Base-by-base conservation (phyloP, 2,329 filamentous ascomycete genomes). In the Cordyceps tenuipes region DNA sequence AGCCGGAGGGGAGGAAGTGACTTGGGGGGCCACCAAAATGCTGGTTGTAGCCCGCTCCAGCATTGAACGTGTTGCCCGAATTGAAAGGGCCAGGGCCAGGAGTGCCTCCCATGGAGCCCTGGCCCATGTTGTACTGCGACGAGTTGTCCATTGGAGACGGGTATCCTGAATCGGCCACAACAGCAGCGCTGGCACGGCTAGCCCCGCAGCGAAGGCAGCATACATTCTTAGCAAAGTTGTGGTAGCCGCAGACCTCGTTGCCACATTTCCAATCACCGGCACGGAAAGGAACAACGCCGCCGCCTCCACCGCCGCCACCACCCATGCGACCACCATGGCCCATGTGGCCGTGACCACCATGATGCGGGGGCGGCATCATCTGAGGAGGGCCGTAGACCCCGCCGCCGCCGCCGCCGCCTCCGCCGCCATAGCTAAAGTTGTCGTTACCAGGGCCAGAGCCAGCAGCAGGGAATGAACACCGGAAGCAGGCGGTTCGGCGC, bases 191-290 rank as follows among this genome's bases (percentile, higher is more conserved):
- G 63, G 93, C 93, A 68, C 94, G 90, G 73, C 91, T 95, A 57
- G 93, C 94, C 72, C 94, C 94, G 71, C 94, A 99, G 62, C 94
- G 90, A 64, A 99, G 84, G 75, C 94, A 99, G 76, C 91, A 96
- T 61, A 97, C 93, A 69, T 99, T 99, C 84, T 99, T 99, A 63
- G 94, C 94, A 72, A 99, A 99, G 79, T 99, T 99, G 80, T 99
- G 94, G 75, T 99, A 99, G 61, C 90, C 91, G 72, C 94, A 99
- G 43, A 92, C 91, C 71, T 99, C 94, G 65, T 94, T 94, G 60
- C 94, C 94, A 71, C 94, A 99, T 76, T 97, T 97, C 94, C 94
- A 99, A 71, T 99, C 94, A 70, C 94, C 94, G 59, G 94, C 94
- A 70, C 94, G 89, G 87, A 99, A 99, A 17, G 94, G 94, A 48